Evolutionary conservation across 2,329 filamentous ascomycete genomes (phyloP).

Genomic region (Alternaria triticina): DNA sequence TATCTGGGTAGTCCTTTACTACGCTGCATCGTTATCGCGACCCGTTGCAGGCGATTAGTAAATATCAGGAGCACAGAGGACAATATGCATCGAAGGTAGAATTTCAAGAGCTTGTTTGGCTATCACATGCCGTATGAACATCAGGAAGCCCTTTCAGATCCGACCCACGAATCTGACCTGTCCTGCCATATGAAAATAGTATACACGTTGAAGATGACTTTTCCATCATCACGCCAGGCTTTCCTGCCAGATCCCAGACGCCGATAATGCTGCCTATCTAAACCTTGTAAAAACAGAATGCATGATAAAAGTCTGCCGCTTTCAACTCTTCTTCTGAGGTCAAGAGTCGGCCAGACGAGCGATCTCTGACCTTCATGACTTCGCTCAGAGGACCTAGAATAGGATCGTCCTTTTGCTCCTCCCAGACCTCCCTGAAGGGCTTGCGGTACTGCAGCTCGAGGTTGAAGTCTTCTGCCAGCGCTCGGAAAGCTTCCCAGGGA

Average conservation of each 20-base stretch:
- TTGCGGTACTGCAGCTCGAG: slow-evolving; percentile 94
- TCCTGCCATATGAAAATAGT: neutral
- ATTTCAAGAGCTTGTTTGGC: neutral
- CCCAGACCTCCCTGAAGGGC: slow-evolving; percentile 89
- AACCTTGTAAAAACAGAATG: slow-evolving; percentile 97
- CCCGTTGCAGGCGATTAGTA: neutral
- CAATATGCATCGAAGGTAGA: neutral
- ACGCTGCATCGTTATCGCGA: neutral
- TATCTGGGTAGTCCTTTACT: neutral
- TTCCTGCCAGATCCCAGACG: slow-evolving; percentile 3
- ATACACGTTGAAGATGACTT: neutral
- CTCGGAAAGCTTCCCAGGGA: slow-evolving; percentile 96
- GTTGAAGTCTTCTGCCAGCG: slow-evolving; percentile 94
- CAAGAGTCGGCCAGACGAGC: slow-evolving; percentile 68
- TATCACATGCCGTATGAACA: neutral
- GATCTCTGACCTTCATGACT: slow-evolving; percentile 89
- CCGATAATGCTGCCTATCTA: slow-evolving; percentile 44
- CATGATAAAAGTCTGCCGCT: slow-evolving; percentile 82
- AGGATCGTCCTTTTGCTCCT: slow-evolving; percentile 84
- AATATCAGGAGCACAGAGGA: neutral
- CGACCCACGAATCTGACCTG: neutral
- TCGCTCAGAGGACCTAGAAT: slow-evolving; percentile 85
- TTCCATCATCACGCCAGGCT: neutral
- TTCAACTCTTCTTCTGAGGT: slow-evolving; percentile 90
- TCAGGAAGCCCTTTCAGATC: neutral